Conservation (phyloP, 306 rosid genomes). For the Leucaena leucocephala region DNA sequence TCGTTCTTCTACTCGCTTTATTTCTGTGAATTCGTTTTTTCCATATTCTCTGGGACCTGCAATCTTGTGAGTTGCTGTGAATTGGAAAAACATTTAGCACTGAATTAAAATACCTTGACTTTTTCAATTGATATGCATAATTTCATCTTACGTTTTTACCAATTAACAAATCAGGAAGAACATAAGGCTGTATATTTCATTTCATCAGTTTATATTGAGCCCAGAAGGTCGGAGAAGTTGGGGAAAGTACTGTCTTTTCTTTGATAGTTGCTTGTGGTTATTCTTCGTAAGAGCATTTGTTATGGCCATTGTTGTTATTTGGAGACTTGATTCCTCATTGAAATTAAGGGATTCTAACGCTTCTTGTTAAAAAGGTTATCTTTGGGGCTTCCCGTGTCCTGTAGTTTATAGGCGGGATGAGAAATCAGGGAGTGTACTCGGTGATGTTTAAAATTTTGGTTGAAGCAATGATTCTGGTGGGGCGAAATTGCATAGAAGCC, state of each 20-base stretch:
- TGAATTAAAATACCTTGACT: slow-evolving; percentile 1
- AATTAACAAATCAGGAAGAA: neutral
- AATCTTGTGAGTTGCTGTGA: slow-evolving; percentile 1
- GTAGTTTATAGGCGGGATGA: neutral
- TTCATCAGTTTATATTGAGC: neutral
- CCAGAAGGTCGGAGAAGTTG: neutral
- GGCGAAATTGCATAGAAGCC: neutral
- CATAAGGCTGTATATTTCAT: neutral
- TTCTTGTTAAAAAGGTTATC: neutral
- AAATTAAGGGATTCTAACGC: neutral
- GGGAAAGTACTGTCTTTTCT: neutral
- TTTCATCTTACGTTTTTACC: neutral
- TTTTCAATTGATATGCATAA: neutral
- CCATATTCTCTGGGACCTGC: neutral
- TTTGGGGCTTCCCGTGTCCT: neutral
- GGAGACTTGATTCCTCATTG: neutral
- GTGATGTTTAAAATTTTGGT: neutral
- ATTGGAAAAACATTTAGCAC: neutral
- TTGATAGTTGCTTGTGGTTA: neutral
- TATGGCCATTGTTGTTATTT: neutral
- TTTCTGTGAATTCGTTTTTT: neutral
- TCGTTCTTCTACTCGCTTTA: slow-evolving; percentile 33
- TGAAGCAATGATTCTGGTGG: slow-evolving; percentile 3
- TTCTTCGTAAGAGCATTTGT: neutral
- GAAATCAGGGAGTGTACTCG: slow-evolving; percentile 2